Evolutionary conservation across 768 basidiomycete genomes (phyloP), one percentile per base, ranked within the genome.

Genomic region (Tubosaeta sp.): DNA sequence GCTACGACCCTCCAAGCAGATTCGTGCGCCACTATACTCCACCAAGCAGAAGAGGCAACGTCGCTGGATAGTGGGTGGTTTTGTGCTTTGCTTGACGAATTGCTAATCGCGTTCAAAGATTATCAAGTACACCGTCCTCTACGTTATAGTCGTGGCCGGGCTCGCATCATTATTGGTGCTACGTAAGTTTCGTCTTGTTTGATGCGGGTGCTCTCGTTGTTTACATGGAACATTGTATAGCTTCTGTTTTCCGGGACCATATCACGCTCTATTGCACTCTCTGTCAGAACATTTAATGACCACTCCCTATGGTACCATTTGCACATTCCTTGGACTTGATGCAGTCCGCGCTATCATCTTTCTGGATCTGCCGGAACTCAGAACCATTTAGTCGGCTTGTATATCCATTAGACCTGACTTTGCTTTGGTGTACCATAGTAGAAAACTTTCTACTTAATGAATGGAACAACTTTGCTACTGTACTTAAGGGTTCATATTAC

Each of bases 1-100:
- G 95, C 79, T 98, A 44, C 87, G 91, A 41, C 92, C 92, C 3
- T 92, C 90, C 43, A 93, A 92, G 73, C 93, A 95, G 71, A 95
- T 95, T 55, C 87, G 92, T 34, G 77, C 94, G 19, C 93, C 94
- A 11, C 76, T 97, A 52, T 97, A 93, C 78, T 93, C 91, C 12
- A 90, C 89, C 50, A 94, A 95, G 73, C 92, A 95, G 73, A 91
- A 92, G 74, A 79, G 88, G 59, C 90, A 93, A 66, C 80, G 95
- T 51, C 76, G 95, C 60, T 93, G 90, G 88, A 95, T 95, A 63
- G 88, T 87, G 59, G 57, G 80, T 75, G 25, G 16, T 52, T 32
- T 13, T 37, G 8, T 31, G 45, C 25, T 14, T 35, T 25, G 16
- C 56, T 49, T 11, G 44, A 50, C 22, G 29, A 16, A 26, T 35